phyloP scores from a whole-genome alignment of 805 yeast species.

The Candida broadrunensis region DNA sequence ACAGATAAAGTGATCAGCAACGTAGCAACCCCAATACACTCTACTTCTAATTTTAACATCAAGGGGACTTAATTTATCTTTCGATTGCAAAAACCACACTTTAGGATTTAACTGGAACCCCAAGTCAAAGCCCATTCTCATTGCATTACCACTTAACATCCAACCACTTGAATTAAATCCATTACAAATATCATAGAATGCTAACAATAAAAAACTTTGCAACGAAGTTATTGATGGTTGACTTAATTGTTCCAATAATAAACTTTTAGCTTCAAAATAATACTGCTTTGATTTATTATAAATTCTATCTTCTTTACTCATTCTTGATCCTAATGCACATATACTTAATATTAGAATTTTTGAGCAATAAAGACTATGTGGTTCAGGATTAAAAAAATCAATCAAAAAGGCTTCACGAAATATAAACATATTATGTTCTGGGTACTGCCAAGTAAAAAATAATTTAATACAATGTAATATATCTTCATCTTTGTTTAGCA shows the following conservation, averaged over 20 bases:
- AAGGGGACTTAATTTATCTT: slow-evolving; percentile 41
- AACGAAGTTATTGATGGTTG: slow-evolving; percentile 52
- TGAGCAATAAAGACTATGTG: slow-evolving; percentile 53
- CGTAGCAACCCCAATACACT: slow-evolving; percentile 65
- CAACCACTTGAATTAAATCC: slow-evolving; percentile 60
- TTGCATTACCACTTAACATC: slow-evolving; percentile 61
- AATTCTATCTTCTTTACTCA: slow-evolving; percentile 42
- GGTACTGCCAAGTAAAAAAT: slow-evolving; percentile 66
- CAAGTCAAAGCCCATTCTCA: slow-evolving; percentile 62
- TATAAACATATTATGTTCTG: slow-evolving; percentile 61
- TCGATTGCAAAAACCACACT: slow-evolving; percentile 50
- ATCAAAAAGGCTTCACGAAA: slow-evolving; percentile 60
- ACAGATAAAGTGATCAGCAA: slow-evolving; percentile 63
- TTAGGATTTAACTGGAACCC: slow-evolving; percentile 63
- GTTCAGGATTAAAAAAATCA: slow-evolving; percentile 58
- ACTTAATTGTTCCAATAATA: slow-evolving; percentile 39
- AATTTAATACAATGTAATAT: slow-evolving; percentile 35
- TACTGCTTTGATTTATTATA: slow-evolving; percentile 40
- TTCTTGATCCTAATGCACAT: slow-evolving; percentile 56
- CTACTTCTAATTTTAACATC: slow-evolving; percentile 57
- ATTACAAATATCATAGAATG: slow-evolving; percentile 60
- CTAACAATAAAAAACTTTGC: slow-evolving; percentile 56
- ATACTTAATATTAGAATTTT: slow-evolving; percentile 51
- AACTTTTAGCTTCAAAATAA: slow-evolving; percentile 45
- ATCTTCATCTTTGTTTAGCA: slow-evolving; percentile 32